Evolutionary conservation across 305 asterid species (phyloP).

Genomic region (Fraxinus platypoda): DNA sequence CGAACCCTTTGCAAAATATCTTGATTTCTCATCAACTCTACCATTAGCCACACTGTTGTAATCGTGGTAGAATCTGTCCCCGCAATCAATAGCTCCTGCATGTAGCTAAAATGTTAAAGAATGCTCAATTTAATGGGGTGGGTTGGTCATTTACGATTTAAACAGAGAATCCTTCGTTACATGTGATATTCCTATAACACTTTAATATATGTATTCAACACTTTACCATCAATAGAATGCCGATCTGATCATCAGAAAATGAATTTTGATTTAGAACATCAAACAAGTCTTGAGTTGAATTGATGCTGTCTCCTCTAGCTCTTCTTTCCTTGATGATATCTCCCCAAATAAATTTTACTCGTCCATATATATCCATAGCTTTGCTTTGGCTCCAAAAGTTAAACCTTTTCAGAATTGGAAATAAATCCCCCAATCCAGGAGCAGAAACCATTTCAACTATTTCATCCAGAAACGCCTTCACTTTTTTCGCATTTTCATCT

Average conservation of each 20-base stretch:
- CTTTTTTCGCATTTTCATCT: neutral
- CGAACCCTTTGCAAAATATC: conserved; percentile 12
- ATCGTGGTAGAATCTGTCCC: conserved; percentile 7
- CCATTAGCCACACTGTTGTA: conserved; percentile 17
- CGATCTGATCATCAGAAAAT: conserved; percentile 16
- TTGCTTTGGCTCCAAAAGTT: conserved; percentile 18
- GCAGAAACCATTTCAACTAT: conserved; percentile 1
- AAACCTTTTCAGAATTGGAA: conserved; percentile 10
- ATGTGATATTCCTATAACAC: too few species aligned
- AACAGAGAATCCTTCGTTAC: neutral
- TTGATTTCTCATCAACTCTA: conserved; percentile 18
- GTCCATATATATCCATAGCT: neutral
- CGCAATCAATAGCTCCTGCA: conserved; percentile 19
- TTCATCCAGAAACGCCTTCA: neutral
- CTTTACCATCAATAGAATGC: neutral
- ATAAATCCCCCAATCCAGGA: conserved; percentile 9
- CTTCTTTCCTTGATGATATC: conserved; percentile 16
- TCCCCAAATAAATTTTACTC: neutral
- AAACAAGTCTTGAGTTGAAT: conserved; percentile 8
- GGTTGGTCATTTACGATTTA: too few species aligned
- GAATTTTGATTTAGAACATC: conserved; percentile 1
- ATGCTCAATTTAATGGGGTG: neutral
- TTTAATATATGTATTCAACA: neutral
- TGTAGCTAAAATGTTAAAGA: neutral
- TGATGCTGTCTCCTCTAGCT: neutral